Evolutionary conservation across 202 grass and related monocot species (phyloP).

Genomic region (Setaria viridis): DNA sequence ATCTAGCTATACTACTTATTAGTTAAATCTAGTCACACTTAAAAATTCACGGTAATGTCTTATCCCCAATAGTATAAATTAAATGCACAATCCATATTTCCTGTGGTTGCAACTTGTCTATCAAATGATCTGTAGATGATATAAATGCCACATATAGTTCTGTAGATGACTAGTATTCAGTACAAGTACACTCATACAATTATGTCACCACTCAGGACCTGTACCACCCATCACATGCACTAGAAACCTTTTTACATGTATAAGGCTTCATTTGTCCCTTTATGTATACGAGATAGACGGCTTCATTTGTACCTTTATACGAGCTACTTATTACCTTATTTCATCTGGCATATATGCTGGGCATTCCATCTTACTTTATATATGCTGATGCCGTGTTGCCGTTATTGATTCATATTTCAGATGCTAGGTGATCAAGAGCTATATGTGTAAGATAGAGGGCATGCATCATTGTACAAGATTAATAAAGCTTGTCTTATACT

Average conservation of each 20-base stretch:
- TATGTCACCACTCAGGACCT: conserved; percentile 43
- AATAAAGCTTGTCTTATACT: too few species aligned
- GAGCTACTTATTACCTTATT: too few species aligned
- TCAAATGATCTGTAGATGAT: conserved; percentile 17
- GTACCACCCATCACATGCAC: conserved; percentile 32
- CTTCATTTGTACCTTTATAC: too few species aligned
- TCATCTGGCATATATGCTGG: background rate
- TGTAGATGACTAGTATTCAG: conserved; percentile 41
- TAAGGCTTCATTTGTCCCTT: too few species aligned
- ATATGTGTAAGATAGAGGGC: too few species aligned
- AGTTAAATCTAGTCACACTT: too few species aligned
- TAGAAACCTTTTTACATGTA: background rate
- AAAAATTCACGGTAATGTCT: background rate
- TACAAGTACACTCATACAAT: conserved; percentile 48
- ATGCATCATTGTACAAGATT: too few species aligned
- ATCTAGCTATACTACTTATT: background rate
- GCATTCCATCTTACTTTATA: too few species aligned
- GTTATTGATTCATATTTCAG: background rate
- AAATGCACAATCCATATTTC: background rate
- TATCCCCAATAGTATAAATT: conserved; percentile 13
- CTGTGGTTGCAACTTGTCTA: conserved; percentile 15
- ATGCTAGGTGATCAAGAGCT: background rate
- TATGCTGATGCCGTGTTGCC: too few species aligned
- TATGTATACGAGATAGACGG: too few species aligned
- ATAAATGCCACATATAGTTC: background rate